Evolutionary conservation across 2,329 filamentous ascomycete species (phyloP).

Genomic region (Penicillium sp.): DNA sequence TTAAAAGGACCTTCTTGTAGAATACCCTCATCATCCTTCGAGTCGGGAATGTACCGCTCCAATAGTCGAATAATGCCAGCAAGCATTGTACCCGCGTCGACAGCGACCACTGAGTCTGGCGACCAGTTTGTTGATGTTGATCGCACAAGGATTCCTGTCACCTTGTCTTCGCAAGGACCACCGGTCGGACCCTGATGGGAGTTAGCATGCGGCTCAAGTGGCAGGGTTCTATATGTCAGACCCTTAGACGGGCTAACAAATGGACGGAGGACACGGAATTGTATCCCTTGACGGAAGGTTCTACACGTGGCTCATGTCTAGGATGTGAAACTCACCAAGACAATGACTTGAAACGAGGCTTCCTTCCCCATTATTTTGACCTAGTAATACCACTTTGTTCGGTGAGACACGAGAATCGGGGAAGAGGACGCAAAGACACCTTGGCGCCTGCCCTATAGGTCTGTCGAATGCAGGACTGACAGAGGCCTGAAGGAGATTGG

Average conservation of each 20-base stretch:
- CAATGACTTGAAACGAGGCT: constrained; percentile 65
- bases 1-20: constrained; percentile 67
- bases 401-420: constrained; percentile 7
- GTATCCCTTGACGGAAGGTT: neutral
- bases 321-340: constrained; percentile 57
- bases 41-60: constrained; percentile 40
- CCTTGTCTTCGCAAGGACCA: constrained; percentile 83
- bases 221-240: constrained; percentile 14
- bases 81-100: constrained; percentile 89
- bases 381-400: neutral
- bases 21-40: constrained; percentile 25
- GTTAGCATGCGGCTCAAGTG: constrained; percentile 25
- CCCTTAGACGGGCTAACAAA: constrained; percentile 9
- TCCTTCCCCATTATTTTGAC: constrained; percentile 21
- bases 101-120: constrained; percentile 77
- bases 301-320: constrained; percentile 6
- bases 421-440: neutral
- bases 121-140: constrained; percentile 74
- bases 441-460: neutral
- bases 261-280: neutral
- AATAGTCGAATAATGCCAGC: constrained; percentile 78
- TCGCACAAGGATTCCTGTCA: constrained; percentile 83
- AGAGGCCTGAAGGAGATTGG: neutral
- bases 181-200: constrained; percentile 71
- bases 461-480: neutral